Evolutionary conservation across 495 filamentous ascomycete species (phyloP).

Genomic region (Daldinia bambusicola): DNA sequence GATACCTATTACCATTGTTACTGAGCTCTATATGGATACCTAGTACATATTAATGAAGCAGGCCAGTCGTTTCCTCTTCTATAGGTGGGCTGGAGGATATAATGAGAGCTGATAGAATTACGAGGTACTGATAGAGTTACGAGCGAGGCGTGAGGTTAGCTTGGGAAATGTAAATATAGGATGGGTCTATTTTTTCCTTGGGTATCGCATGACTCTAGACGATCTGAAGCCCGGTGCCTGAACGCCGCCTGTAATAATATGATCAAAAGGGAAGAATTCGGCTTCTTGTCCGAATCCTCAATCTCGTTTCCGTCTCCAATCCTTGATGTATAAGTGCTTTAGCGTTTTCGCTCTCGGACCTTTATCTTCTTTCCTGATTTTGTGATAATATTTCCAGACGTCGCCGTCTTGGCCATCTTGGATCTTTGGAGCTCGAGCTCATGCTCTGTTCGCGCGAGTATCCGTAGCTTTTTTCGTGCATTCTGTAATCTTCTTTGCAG

Average conservation of each 20-base stretch:
- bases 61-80: conserved; percentile 47
- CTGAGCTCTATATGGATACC: conserved; percentile 4
- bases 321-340: conserved; percentile 42
- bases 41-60: conserved; percentile 41
- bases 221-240: conserved; percentile 33
- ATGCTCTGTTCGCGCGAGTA: conserved; percentile 76
- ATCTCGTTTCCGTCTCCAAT: conserved; percentile 1
- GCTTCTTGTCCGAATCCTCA: conserved; percentile 15
- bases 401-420: conserved; percentile 75
- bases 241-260: conserved; percentile 41
- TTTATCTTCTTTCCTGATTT: conserved; percentile 87
- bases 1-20: conserved; percentile 10
- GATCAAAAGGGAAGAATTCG: conserved; percentile 32
- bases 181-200: conserved; percentile 31
- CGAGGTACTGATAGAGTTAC: conserved; percentile 5
- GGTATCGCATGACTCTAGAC: conserved; percentile 46
- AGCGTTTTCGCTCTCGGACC: conserved; percentile 82
- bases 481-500: conserved; percentile 64
- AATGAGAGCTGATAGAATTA: conserved; percentile 30
- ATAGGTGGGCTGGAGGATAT: conserved; percentile 34
- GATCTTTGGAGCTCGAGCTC: conserved; percentile 74
- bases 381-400: conserved; percentile 75
- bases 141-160: conserved; percentile 5
- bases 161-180: conserved; percentile 33
- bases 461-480: conserved; percentile 73